Evolutionary conservation across 108 stramenopile species (phyloP).

Genomic region (Asterionellopsis glacialis): DNA sequence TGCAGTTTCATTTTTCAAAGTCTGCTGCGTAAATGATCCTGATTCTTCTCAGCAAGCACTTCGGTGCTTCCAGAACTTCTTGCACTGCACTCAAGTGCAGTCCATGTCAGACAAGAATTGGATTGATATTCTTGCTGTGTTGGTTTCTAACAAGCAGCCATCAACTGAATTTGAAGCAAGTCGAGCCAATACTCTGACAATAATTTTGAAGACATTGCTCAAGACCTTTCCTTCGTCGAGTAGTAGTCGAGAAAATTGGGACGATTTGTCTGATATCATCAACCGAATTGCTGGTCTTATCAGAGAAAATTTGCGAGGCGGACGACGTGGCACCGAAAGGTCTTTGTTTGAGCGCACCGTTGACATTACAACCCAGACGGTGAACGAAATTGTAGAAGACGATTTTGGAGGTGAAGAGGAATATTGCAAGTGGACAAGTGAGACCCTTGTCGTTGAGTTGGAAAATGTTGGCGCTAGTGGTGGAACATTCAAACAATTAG

Average conservation of each 20-base stretch:
- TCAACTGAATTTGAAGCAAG: constrained; percentile 26
- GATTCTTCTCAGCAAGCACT: constrained; percentile 50
- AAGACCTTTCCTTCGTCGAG: constrained; percentile 39
- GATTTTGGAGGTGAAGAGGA: constrained; percentile 46
- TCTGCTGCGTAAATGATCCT: constrained; percentile 44
- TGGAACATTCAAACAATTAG: constrained; percentile 21
- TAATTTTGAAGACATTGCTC: constrained; percentile 60
- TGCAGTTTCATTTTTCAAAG: constrained; percentile 53
- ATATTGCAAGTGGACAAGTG: constrained; percentile 69
- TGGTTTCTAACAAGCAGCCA: constrained; percentile 53
- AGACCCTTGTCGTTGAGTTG: constrained; percentile 54
- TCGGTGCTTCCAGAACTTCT: constrained; percentile 55
- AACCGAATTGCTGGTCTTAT: constrained; percentile 41
- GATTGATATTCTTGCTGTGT: constrained; percentile 48
- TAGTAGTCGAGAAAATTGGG: constrained; percentile 44
- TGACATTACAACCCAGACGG: constrained; percentile 57
- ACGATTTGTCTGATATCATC: constrained; percentile 59
- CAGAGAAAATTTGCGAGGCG: constrained; percentile 57
- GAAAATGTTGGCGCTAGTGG: constrained; percentile 68
- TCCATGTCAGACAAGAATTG: constrained; percentile 64
- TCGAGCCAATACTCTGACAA: constrained; percentile 48
- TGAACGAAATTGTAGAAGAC: constrained; percentile 52
- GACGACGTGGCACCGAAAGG: constrained; percentile 28
- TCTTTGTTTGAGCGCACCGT: constrained; percentile 68
- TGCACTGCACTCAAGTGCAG: constrained; percentile 47